phyloP scores from a whole-genome alignment of 176 grass and related monocot species.

The Hordeum vulgare region DNA sequence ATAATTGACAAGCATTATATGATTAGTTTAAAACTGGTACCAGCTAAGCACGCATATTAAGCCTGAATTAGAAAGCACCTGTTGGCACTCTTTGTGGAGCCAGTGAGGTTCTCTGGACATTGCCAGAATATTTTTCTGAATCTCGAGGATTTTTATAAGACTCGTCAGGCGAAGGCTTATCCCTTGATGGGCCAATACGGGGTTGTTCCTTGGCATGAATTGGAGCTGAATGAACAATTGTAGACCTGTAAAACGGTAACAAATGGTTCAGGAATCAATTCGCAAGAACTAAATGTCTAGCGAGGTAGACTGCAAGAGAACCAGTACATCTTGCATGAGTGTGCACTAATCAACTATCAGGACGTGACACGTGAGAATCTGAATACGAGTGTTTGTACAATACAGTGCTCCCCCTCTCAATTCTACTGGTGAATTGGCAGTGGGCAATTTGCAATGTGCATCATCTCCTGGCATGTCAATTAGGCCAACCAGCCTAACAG shows the following conservation, averaged over 20 bases:
- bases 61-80: slow-evolving; percentile 30
- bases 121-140: slow-evolving; percentile 24
- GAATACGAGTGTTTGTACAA: not conserved
- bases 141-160: slow-evolving; percentile 39
- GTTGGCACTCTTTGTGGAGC: slow-evolving; percentile 63
- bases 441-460: not conserved
- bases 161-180: slow-evolving; percentile 48
- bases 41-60: not conserved
- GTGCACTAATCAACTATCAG: not conserved
- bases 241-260: slow-evolving; percentile 56
- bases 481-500: not conserved
- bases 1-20: slow-evolving; percentile 17
- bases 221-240: slow-evolving; percentile 72
- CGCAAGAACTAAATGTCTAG: not conserved
- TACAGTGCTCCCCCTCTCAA: not conserved
- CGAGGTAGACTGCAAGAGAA: not conserved
- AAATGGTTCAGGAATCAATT: not conserved
- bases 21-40: slow-evolving; percentile 15
- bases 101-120: slow-evolving; percentile 35
- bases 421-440: not conserved
- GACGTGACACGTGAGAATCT: not conserved
- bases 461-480: not conserved
- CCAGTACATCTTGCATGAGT: not conserved
- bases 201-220: slow-evolving; percentile 67
- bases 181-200: slow-evolving; percentile 33